Evolutionary conservation across 2,329 filamentous ascomycete species (phyloP).

Genomic region (Pseudogymnoascus sp.): DNA sequence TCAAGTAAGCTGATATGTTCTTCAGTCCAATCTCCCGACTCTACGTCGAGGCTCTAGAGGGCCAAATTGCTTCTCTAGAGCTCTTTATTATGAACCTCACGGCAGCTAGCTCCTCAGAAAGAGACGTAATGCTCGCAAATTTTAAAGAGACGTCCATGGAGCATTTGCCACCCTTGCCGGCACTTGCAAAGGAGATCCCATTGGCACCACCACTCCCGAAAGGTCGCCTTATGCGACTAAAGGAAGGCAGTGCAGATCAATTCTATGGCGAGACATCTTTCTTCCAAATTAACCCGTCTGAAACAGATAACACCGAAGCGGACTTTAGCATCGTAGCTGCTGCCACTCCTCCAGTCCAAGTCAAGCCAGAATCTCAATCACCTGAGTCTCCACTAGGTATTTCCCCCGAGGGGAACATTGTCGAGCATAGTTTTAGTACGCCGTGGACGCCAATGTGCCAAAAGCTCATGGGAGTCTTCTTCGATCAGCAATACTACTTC

Average conservation of each 20-base stretch:
- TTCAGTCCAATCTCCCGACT: conserved; percentile 38
- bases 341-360: conserved; percentile 8
- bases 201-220: conserved; percentile 24
- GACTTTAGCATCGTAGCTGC: conserved; percentile 5
- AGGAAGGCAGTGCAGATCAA: conserved; percentile 35
- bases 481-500: conserved; percentile 41
- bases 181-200: conserved; percentile 10
- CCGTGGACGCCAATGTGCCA: conserved; percentile 30
- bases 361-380: neutral
- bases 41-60: conserved; percentile 42
- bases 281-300: conserved; percentile 31
- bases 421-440: conserved; percentile 7
- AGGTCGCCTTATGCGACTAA: conserved; percentile 34
- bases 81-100: conserved; percentile 39
- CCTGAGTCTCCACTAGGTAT: conserved; percentile 25
- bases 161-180: conserved; percentile 12
- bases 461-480: conserved; percentile 41
- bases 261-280: conserved; percentile 44
- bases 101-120: conserved; percentile 32
- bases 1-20: neutral
- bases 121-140: conserved; percentile 37
- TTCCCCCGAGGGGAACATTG: conserved; percentile 35
- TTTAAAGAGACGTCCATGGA: conserved; percentile 25
- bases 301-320: conserved; percentile 11
- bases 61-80: conserved; percentile 40